These are phyloP conservation scores for Colletotrichum tropicicola DNA, from an alignment of 2,329 filamentous ascomycete species.

Conservation along the genomic window DNA sequence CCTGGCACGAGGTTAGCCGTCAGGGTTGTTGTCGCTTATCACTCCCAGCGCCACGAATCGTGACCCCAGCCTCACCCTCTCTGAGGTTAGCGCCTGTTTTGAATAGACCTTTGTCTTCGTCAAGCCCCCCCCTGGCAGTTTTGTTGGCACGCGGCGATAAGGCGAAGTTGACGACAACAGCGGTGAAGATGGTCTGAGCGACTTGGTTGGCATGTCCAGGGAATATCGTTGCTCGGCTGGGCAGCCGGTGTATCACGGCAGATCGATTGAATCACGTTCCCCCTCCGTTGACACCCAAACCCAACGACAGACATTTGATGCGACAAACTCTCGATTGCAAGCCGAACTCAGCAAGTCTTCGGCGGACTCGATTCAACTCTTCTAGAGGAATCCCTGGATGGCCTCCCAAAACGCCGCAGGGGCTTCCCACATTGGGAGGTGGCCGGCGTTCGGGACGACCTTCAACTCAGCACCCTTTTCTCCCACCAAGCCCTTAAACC, in stretches of 20 bases:
- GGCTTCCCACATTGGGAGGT: conserved; percentile 86
- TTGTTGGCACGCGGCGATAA: neutral
- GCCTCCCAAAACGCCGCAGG: conserved; percentile 73
- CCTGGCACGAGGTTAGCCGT: no score
- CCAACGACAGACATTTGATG: neutral
- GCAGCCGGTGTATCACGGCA: conserved; percentile 5
- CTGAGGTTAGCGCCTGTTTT: conserved; percentile 12
- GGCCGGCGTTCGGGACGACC: conserved; percentile 75
- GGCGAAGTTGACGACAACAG: neutral
- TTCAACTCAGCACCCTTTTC: conserved; percentile 64
- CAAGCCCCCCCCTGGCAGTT: neutral
- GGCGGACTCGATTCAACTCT: neutral
- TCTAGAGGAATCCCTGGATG: conserved; percentile 65
- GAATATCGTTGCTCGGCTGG: conserved; percentile 10
- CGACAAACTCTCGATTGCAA: conserved; percentile 3
- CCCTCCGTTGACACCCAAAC: neutral
- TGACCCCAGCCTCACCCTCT: neutral
- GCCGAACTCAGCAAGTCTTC: neutral
- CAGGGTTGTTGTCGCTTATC: neutral
- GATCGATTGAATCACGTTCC: neutral
- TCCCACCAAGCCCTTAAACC: conserved; percentile 70
- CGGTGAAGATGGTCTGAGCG: neutral
- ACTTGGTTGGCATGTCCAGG: neutral
- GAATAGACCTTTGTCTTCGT: conserved; percentile 4
- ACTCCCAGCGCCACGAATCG: conserved; percentile 3